Base-by-base conservation (phyloP, 2,329 filamentous ascomycete genomes). In the Xylogone sp. region DNA sequence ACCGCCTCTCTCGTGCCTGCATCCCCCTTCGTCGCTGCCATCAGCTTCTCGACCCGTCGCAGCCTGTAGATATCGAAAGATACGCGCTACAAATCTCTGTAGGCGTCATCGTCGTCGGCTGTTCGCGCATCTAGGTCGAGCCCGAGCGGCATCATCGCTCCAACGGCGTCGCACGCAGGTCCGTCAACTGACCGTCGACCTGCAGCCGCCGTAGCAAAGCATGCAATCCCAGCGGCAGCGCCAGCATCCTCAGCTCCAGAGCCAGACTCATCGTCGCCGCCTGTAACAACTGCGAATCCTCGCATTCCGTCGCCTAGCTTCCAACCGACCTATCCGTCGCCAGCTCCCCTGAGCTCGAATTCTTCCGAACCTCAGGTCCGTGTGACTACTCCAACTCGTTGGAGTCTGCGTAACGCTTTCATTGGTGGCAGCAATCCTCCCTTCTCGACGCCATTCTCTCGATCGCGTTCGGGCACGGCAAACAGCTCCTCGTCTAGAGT, bases 341-440 rank as follows among this genome's bases (percentile, higher is more conserved):
- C 63, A 19, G 52, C 53, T 27, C 50, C 58, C 42, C 45, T 52
- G 29, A 39, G 51, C 19, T 45, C 55, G 22, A 53, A 53, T 34
- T 49, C 54, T 34, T 48, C 47, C 22, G 53, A 57, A 31, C 60
- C 60, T 4, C 59, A 63, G 22, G 58, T 64, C 21, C 56, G 56
- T 46, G 55, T 64, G 21, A 62, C 76, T 84, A 84, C 62, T 86
- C 63, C 63, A 2, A 63, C 58, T 13, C 63, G 63, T 51, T 67
- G 64, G 63, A 65, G 57, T 56, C 54, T 65, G 31, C 62, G 63
- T 29, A 66, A 61, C 61, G 60, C 64, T 45, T 53, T 66, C 29
- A 60, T 58, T 53, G 55, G 55, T 43, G 53, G 56, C 34, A 55
- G 49, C 27, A 58, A 54, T 43, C 51, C 55, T 55, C 59, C 61